Conservation (phyloP, 73 alveolate species). For the Paramecium pentaurelia region DNA sequence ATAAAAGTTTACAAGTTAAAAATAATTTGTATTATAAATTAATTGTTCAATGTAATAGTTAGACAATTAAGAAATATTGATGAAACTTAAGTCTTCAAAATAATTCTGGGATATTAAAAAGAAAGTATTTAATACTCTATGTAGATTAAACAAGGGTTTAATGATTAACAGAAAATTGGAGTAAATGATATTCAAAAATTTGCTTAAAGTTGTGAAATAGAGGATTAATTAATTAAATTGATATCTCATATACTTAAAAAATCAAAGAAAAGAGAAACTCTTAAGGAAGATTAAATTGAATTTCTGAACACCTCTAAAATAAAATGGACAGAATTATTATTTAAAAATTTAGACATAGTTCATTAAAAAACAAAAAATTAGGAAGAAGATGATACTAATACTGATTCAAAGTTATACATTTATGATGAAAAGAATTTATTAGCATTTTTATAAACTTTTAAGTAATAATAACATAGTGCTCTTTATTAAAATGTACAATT, state of each 20-base stretch:
- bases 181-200: neutral
- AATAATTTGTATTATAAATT: neutral
- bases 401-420: neutral
- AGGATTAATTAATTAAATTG: neutral
- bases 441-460: neutral
- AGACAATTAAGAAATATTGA: neutral
- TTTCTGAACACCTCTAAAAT: neutral
- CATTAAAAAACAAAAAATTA: neutral
- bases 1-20: neutral
- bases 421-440: slow-evolving; percentile 18
- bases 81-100: neutral
- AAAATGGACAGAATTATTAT: slow-evolving; percentile 27
- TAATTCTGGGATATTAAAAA: neutral
- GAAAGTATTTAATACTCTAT: neutral
- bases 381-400: slow-evolving; percentile 29
- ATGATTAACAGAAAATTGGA: neutral
- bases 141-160: neutral
- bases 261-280: neutral
- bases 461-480: neutral
- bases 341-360: slow-evolving; percentile 33
- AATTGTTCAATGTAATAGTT: neutral
- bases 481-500: neutral
- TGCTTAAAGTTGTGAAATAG: slow-evolving; percentile 14
- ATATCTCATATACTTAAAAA: neutral
- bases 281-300: slow-evolving; percentile 14